Evolutionary conservation across 306 rosid species (phyloP).

Genomic region (Alnus glutinosa): DNA sequence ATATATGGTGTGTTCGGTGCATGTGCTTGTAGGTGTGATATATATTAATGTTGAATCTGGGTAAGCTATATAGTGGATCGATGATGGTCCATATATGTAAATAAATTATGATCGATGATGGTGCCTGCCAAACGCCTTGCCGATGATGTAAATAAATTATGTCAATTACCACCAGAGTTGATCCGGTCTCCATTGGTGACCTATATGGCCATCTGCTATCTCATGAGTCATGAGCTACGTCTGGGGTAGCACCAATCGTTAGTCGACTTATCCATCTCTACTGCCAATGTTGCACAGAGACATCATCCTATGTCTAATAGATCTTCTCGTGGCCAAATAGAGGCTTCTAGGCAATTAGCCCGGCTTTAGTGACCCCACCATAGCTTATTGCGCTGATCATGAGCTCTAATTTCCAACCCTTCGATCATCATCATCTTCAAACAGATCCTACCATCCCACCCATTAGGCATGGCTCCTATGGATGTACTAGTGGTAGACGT

Average conservation of each 20-base stretch:
- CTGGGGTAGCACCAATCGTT: no score
- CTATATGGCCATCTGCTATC: no score
- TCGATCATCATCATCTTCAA: conserved; percentile 52
- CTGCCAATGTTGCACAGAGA: no score
- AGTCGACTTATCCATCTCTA: no score
- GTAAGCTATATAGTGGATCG: neutral
- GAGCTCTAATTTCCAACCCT: conserved; percentile 52
- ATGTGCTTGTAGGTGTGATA: neutral
- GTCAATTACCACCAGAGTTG: no score
- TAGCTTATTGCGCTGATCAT: conserved; percentile 28
- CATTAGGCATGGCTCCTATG: conserved; percentile 36
- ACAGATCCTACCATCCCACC: conserved; percentile 35
- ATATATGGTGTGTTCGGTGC: neutral
- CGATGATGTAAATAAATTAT: no score
- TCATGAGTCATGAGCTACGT: no score
- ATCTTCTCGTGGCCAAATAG: conserved; percentile 36
- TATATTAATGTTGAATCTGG: neutral
- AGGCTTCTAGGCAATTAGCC: conserved; percentile 5
- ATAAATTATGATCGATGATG: neutral
- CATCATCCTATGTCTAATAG: no score
- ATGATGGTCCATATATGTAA: neutral
- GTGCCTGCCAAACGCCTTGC: no score
- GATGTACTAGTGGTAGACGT: conserved; percentile 54
- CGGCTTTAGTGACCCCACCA: conserved; percentile 53
- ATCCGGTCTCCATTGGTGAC: no score